A percentile compares a stretch with the other conserved stretches of the same genome.
Evolutionary conservation across 73 alveolate genomes (phyloP).

Genomic region (Tetrahymena elliotti): DNA sequence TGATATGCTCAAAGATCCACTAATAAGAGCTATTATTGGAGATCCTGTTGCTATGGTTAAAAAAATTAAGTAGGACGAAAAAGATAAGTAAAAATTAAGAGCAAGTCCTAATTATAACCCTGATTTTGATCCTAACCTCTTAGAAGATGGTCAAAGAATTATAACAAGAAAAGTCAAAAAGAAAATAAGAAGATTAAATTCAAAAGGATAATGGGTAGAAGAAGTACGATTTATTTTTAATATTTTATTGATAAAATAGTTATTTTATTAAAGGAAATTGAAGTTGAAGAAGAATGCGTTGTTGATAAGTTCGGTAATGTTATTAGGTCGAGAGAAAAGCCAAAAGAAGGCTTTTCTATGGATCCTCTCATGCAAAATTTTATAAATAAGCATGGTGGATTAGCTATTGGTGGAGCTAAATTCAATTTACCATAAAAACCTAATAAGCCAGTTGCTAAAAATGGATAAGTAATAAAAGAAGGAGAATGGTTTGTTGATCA

Average conservation of each 20-base stretch:
- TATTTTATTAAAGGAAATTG: background rate
- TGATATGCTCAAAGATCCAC: slow-evolving; percentile 40
- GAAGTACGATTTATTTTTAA: background rate
- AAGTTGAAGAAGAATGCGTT: slow-evolving; percentile 40
- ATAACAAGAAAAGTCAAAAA: slow-evolving; percentile 30
- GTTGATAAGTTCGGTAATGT: slow-evolving; percentile 27
- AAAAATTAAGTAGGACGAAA: slow-evolving; percentile 27
- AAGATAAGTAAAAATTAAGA: slow-evolving; percentile 7
- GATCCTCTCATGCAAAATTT: slow-evolving; percentile 14
- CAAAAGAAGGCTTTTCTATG: slow-evolving; percentile 9
- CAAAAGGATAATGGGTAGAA: slow-evolving; percentile 36
- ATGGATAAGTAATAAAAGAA: background rate
- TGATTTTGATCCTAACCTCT: slow-evolving; percentile 25
- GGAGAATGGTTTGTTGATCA: background rate
- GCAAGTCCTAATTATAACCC: slow-evolving; percentile 22
- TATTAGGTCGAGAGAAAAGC: slow-evolving; percentile 33
- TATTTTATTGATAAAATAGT: no score
- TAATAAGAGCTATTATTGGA: slow-evolving; percentile 20
- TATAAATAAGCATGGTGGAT: slow-evolving; percentile 32
- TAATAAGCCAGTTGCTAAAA: background rate
- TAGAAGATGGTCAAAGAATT: slow-evolving; percentile 27
- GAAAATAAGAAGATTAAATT: slow-evolving; percentile 14
- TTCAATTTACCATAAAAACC: slow-evolving; percentile 30
- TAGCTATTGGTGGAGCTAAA: slow-evolving; percentile 44
- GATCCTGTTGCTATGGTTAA: slow-evolving; percentile 21